These are phyloP conservation scores for Salinomyces thailandicus DNA, from an alignment of 2,329 filamentous ascomycete genomes.

Conservation along the genomic window DNA sequence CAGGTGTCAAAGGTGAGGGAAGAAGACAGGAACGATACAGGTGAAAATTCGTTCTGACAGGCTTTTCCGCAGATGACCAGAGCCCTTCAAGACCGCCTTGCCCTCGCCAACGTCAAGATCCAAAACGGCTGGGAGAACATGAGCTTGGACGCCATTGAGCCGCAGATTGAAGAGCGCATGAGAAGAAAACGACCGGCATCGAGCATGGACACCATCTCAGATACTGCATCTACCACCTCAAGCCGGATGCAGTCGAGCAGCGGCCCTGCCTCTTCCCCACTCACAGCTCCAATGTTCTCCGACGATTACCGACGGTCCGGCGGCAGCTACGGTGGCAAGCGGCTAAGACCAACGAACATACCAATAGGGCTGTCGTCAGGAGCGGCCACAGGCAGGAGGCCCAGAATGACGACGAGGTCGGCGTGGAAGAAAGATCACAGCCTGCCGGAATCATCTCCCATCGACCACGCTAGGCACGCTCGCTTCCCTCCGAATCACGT, in stretches of 20 bases:
- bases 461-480: conserved; percentile 63
- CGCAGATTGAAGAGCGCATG: conserved; percentile 68
- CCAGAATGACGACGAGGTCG: conserved; percentile 29
- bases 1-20: conserved; percentile 29
- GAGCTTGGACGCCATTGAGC: conserved; percentile 75
- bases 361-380: conserved; percentile 18
- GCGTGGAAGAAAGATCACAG: conserved; percentile 68
- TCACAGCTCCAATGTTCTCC: conserved; percentile 74
- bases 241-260: conserved; percentile 60
- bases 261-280: conserved; percentile 70
- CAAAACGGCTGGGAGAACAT: conserved; percentile 92
- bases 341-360: conserved; percentile 16
- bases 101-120: conserved; percentile 93
- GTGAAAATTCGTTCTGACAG: neutral
- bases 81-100: conserved; percentile 83
- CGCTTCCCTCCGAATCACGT: conserved; percentile 60
- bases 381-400: conserved; percentile 22
- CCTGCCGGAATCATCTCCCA: conserved; percentile 76
- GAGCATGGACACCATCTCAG: conserved; percentile 65
- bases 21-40: neutral
- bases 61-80: conserved; percentile 64
- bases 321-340: conserved; percentile 40
- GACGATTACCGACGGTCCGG: conserved; percentile 66
- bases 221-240: conserved; percentile 76
- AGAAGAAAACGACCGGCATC: conserved; percentile 57